Evolutionary conservation across 768 basidiomycete genomes (phyloP).

Genomic region (Cystofilobasidium capitatum): DNA sequence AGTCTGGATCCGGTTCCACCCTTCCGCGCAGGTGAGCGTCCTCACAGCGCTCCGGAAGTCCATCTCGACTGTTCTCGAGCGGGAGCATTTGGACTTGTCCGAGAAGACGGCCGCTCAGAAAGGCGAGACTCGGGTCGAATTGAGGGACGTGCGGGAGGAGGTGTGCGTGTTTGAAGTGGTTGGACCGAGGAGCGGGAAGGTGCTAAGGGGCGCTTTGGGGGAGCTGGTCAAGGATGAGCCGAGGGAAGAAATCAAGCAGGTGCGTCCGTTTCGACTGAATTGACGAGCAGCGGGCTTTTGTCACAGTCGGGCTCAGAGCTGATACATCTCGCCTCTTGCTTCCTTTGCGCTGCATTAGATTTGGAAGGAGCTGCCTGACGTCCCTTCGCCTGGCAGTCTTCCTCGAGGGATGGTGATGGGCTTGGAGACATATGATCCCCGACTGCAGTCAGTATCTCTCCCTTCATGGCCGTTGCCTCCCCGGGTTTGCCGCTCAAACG

Average conservation of each 20-base stretch:
- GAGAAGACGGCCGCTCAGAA: not conserved
- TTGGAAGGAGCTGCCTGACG: constrained; percentile 54
- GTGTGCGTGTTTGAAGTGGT: constrained; percentile 79
- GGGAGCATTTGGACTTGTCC: constrained; percentile 32
- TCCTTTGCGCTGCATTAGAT: constrained; percentile 44
- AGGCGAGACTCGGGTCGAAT: constrained; percentile 45
- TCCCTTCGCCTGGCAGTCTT: constrained; percentile 58
- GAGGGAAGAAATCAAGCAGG: constrained; percentile 11
- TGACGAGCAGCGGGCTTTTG: too few species aligned
- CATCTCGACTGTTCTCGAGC: constrained; percentile 47
- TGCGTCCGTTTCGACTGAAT: not conserved
- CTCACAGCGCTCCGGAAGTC: constrained; percentile 49
- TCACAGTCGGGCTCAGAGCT: not conserved
- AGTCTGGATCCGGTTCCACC: constrained; percentile 74
- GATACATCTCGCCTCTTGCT: not conserved
- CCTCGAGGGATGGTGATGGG: constrained; percentile 70
- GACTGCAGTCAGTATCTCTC: constrained; percentile 56
- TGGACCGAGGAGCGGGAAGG: constrained; percentile 71
- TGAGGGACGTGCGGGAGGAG: constrained; percentile 60
- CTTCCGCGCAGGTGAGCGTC: constrained; percentile 55
- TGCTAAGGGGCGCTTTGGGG: constrained; percentile 44
- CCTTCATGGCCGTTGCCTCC: not conserved
- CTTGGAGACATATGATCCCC: constrained; percentile 71
- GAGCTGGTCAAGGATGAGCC: constrained; percentile 34
- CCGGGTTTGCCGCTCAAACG: too few species aligned